These are phyloP conservation scores for Candida xyloterini DNA, from an alignment of 805 yeast species.

Conservation along the genomic window DNA sequence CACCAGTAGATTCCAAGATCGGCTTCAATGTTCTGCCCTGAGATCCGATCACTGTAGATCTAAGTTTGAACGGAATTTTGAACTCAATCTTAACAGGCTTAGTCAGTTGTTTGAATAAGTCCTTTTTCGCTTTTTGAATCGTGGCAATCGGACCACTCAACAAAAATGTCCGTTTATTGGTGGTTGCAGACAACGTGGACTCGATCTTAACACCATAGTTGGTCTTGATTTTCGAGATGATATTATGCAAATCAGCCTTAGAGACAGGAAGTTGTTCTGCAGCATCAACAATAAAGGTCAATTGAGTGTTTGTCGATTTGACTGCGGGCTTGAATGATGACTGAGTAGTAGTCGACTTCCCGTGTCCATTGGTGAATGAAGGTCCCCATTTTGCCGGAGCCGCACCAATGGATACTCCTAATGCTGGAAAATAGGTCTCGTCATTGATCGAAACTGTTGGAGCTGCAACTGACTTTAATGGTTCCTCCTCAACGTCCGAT, in stretches of 20 bases:
- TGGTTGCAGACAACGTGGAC: slow-evolving; percentile 72
- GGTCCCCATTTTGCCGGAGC: slow-evolving; percentile 44
- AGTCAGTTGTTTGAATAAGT: slow-evolving; percentile 70
- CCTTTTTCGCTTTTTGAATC: slow-evolving; percentile 69
- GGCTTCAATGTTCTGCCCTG: slow-evolving; percentile 82
- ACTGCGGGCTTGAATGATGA: slow-evolving; percentile 38
- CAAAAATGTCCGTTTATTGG: slow-evolving; percentile 78
- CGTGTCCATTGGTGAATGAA: slow-evolving; percentile 20
- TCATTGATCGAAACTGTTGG: slow-evolving; percentile 40
- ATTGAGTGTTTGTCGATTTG: slow-evolving; percentile 64
- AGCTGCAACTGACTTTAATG: slow-evolving; percentile 10
- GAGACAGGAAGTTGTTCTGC: slow-evolving; percentile 63
- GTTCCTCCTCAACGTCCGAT: slow-evolving; percentile 12
- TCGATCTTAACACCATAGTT: slow-evolving; percentile 67
- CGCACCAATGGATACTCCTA: slow-evolving; percentile 48
- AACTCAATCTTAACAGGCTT: slow-evolving; percentile 64
- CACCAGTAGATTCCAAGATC: slow-evolving; percentile 63
- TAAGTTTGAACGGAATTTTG: slow-evolving; percentile 69
- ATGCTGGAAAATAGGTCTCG: slow-evolving; percentile 62
- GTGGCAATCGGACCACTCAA: slow-evolving; percentile 70
- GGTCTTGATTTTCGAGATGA: slow-evolving; percentile 60
- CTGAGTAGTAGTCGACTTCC: slow-evolving; percentile 5
- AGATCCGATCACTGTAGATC: slow-evolving; percentile 81
- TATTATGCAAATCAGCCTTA: slow-evolving; percentile 65
- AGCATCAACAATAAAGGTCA: slow-evolving; percentile 71